Evolutionary conservation across 1,139 yeast genomes (phyloP).

Genomic region (Starmera stellimalicola): DNA sequence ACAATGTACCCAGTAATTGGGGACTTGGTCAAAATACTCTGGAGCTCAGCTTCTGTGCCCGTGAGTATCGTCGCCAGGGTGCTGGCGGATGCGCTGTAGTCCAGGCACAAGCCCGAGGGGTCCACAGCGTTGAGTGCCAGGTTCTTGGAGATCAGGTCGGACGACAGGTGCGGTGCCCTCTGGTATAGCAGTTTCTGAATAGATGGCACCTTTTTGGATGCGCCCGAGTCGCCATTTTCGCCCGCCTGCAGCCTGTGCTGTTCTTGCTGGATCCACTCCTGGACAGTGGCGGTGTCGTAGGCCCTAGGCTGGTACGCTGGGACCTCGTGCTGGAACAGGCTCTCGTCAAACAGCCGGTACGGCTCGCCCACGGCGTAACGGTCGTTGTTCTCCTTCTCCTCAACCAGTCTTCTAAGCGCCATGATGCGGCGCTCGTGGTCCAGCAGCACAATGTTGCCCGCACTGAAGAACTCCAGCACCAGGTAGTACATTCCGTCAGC

Average conservation of each 20-base stretch:
- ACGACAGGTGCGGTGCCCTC: constrained; percentile 64
- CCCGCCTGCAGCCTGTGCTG: constrained; percentile 21
- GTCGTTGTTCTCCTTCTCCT: constrained; percentile 54
- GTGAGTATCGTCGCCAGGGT: constrained; percentile 36
- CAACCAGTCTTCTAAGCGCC: constrained; percentile 69
- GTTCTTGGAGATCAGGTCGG: constrained; percentile 62
- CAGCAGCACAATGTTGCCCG: constrained; percentile 78
- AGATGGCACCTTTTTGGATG: constrained; percentile 40
- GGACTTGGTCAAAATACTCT: constrained; percentile 21
- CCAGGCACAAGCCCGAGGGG: constrained; percentile 32
- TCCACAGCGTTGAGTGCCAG: constrained; percentile 38
- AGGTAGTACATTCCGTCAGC: constrained; percentile 71
- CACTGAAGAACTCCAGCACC: constrained; percentile 88
- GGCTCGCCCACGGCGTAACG: constrained; percentile 64
- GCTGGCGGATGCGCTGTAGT: constrained; percentile 19
- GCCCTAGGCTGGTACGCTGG: constrained; percentile 5
- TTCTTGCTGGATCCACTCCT: constrained; percentile 40
- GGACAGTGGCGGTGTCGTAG: constrained; percentile 25
- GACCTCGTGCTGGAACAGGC: constrained; percentile 30
- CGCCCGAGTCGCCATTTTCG: constrained; percentile 2
- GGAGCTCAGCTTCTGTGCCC: constrained; percentile 35
- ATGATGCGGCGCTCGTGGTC: constrained; percentile 62
- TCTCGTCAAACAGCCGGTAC: constrained; percentile 50
- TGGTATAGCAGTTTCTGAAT: constrained; percentile 65
- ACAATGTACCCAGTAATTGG: constrained; percentile 55